Base-by-base conservation (phyloP, 2,329 filamentous ascomycete species). In the Dactylonectria macrodidyma region DNA sequence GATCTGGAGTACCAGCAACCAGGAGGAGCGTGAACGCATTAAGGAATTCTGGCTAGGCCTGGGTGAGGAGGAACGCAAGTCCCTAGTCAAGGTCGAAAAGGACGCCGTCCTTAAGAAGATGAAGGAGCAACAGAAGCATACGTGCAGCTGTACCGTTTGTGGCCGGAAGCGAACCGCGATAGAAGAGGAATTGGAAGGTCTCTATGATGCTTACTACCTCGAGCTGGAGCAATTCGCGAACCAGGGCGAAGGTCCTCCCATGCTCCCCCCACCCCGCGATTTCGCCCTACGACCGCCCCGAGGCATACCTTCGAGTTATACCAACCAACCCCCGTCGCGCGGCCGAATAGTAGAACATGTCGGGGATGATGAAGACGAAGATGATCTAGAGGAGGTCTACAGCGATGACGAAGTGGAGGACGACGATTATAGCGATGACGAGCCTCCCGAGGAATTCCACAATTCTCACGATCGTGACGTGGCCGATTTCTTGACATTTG, bases 61-160 rank as follows among this genome's bases (percentile, higher is more conserved):
- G 50, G 94, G 94, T 73, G 96, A 99, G 81, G 94, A 97, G 44
- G 95, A 98, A 80, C 93, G 96, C 75, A 96, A 97, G 80, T 96
- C 94, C 16, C 86, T 99, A 54, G 95, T 99, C 78, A 98, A 98
- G 82, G 95, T 99, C 34, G 96, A 99, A 83, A 99, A 99, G 84
- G 95, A 99, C 82, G 95, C 96, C 8, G 96, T 99, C 0, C 84
- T 99, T 64, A 95, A 94, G 78, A 99, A 99, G 86, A 99, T 99
- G 96, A 99, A 99, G 86, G 96, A 99, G 82, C 96, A 99, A 82
- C 96, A 99, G 81, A 98, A 98, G 82, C 95, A 98, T 81, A 98
- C 95, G 2, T 99, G 96, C 85, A 98, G 95, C 80, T 99, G 96
- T 82, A 97, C 95, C 5, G 95, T 99, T 47, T 99, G 96, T 81